Percentiles rank a stretch among this genome's conserved stretches.
phyloP scores from a whole-genome alignment of 805 yeast species.

The Metschnikowia aberdeeniae region DNA sequence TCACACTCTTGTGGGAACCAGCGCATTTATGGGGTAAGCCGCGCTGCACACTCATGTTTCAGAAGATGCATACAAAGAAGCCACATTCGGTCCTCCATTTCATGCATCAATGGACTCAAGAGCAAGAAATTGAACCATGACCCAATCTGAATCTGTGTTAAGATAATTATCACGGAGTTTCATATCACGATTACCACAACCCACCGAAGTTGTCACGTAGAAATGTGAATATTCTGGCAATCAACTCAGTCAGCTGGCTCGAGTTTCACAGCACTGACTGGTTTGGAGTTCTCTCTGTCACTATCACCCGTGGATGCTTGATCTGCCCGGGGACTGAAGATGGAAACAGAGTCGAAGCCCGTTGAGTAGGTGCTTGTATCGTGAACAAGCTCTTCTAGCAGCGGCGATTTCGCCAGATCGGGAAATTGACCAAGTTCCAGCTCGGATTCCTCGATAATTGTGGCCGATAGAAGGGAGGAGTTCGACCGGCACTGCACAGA shows the following conservation, averaged over 20 bases:
- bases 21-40: not conserved
- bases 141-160: too few relatives aligned
- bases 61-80: too few relatives aligned
- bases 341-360: slow-evolving; percentile 1
- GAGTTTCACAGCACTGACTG: not conserved
- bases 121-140: too few relatives aligned
- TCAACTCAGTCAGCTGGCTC: not conserved
- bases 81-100: too few relatives aligned
- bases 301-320: not conserved
- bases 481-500: not conserved
- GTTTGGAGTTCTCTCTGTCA: not conserved
- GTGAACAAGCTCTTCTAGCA: not conserved
- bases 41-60: not conserved
- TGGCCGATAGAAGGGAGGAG: slow-evolving; percentile 9
- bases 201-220: not conserved
- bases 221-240: not conserved
- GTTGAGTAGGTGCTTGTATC: not conserved
- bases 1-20: not conserved
- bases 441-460: slow-evolving; percentile 16
- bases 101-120: too few relatives aligned
- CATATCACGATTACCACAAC: not conserved
- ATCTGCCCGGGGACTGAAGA: not conserved
- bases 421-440: slow-evolving; percentile 6
- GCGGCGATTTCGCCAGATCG: not conserved
- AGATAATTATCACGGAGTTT: too few relatives aligned